phyloP scores from a whole-genome alignment of 768 basidiomycete species.

The Pholiota microspora region DNA sequence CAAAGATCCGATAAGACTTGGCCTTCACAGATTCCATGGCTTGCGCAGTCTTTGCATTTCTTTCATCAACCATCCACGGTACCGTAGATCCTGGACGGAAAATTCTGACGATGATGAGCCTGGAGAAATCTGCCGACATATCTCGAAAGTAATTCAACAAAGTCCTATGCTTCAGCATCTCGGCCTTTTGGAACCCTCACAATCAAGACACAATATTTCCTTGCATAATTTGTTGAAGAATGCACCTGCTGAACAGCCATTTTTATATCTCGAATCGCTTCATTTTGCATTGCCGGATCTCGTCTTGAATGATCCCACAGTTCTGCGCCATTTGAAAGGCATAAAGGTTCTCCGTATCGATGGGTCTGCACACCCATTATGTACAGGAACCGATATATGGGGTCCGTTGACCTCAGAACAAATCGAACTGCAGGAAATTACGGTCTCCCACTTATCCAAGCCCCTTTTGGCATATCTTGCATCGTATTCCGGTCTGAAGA shows the following conservation, averaged over 20 bases:
- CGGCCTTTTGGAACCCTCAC: background rate
- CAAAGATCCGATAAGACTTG: background rate
- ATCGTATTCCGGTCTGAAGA: constrained; percentile 1
- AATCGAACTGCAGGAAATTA: background rate
- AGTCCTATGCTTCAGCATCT: background rate
- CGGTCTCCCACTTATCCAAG: background rate
- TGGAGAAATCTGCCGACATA: background rate
- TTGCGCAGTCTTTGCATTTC: background rate
- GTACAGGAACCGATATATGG: background rate
- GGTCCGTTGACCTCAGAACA: background rate
- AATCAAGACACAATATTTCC: background rate
- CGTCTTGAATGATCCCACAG: background rate
- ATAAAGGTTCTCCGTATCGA: background rate
- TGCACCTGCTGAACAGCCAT: background rate
- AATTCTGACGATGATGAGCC: background rate
- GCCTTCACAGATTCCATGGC: background rate
- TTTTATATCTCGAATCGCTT: background rate
- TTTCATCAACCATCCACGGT: background rate
- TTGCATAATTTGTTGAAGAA: background rate
- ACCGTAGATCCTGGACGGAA: background rate
- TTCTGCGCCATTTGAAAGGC: background rate
- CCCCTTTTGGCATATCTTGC: background rate
- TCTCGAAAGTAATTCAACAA: background rate
- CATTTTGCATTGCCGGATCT: background rate
- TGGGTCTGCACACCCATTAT: background rate